Evolutionary conservation across 805 yeast species (phyloP).

Genomic region (Ogataea dorogensis): DNA sequence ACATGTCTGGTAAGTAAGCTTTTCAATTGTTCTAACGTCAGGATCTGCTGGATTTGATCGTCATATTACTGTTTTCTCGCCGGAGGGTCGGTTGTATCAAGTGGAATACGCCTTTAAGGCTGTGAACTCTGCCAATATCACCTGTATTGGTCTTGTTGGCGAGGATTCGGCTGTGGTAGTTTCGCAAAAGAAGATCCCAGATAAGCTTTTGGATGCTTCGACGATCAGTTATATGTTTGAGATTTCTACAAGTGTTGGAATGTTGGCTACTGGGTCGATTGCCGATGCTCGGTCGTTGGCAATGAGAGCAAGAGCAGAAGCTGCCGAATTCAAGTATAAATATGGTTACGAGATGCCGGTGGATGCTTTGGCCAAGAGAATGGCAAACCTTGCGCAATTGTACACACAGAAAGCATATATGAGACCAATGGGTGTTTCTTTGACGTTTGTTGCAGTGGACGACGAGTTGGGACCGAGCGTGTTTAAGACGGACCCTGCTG

Average conservation of each 20-base stretch:
- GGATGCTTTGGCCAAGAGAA: constrained; percentile 86
- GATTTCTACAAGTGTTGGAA: constrained; percentile 78
- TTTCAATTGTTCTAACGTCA: constrained; percentile 26
- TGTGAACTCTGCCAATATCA: constrained; percentile 86
- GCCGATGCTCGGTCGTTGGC: constrained; percentile 95
- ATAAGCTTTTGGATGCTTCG: constrained; percentile 81
- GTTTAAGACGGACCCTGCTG: constrained; percentile 96
- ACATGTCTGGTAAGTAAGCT: constrained; percentile 33
- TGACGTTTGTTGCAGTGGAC: constrained; percentile 84
- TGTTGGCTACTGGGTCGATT: constrained; percentile 91
- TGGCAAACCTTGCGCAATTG: constrained; percentile 93
- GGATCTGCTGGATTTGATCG: constrained; percentile 96
- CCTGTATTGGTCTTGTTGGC: constrained; percentile 85
- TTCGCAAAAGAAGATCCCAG: constrained; percentile 95
- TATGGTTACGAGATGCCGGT: constrained; percentile 97
- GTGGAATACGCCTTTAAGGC: constrained; percentile 99
- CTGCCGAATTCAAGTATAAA: constrained; percentile 90
- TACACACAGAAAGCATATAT: constrained; percentile 97
- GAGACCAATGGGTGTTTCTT: constrained; percentile 96
- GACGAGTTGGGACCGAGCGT: constrained; percentile 88
- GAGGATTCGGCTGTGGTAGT: constrained; percentile 83
- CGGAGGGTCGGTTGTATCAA: constrained; percentile 96
- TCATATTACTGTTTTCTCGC: constrained; percentile 97
- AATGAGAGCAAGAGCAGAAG: constrained; percentile 88
- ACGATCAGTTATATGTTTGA: constrained; percentile 86